Percentiles rank a stretch among this genome's conserved stretches.
These are phyloP conservation scores for Astrothelium macrocarpum DNA, from an alignment of 495 filamentous ascomycete genomes.

Conservation along the genomic window DNA sequence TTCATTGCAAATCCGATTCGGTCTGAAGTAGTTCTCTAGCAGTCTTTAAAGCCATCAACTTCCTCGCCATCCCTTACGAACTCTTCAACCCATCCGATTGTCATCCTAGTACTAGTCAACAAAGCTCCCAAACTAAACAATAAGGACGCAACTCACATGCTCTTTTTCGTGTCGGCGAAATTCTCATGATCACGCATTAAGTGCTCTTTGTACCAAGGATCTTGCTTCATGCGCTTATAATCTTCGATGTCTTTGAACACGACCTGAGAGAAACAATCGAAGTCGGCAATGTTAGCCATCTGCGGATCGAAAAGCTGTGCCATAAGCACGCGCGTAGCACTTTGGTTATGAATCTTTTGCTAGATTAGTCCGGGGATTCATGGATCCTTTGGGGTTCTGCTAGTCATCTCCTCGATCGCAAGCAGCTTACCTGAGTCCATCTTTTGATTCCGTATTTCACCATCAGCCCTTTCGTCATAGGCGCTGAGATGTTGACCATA, in stretches of 20 bases:
- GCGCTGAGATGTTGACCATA: conserved; percentile 35
- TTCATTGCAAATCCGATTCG: neutral
- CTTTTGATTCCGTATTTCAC: conserved; percentile 38
- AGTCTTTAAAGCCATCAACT: conserved; percentile 16
- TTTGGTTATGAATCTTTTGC: conserved; percentile 35
- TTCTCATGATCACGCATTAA: conserved; percentile 13
- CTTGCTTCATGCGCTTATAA: conserved; percentile 19
- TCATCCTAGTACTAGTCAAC: conserved; percentile 21
- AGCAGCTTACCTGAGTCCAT: conserved; percentile 22
- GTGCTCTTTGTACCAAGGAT: conserved; percentile 13
- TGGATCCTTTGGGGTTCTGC: neutral
- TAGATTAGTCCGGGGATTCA: neutral
- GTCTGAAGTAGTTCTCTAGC: neutral
- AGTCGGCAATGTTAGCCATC: conserved; percentile 34
- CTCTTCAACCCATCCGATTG: conserved; percentile 32
- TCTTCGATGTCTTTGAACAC: conserved; percentile 34
- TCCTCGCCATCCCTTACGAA: conserved; percentile 22
- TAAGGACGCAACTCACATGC: neutral
- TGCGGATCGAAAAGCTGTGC: conserved; percentile 32
- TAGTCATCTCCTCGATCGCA: neutral
- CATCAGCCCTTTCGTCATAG: conserved; percentile 38
- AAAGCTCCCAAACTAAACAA: neutral
- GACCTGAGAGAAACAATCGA: conserved; percentile 38
- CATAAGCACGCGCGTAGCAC: conserved; percentile 32
- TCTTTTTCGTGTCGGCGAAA: conserved; percentile 14